Percentiles rank a stretch among this genome's conserved stretches.
Evolutionary conservation across 116 monocot genomes (phyloP).

Genomic region (Cymodocea nodosa): DNA sequence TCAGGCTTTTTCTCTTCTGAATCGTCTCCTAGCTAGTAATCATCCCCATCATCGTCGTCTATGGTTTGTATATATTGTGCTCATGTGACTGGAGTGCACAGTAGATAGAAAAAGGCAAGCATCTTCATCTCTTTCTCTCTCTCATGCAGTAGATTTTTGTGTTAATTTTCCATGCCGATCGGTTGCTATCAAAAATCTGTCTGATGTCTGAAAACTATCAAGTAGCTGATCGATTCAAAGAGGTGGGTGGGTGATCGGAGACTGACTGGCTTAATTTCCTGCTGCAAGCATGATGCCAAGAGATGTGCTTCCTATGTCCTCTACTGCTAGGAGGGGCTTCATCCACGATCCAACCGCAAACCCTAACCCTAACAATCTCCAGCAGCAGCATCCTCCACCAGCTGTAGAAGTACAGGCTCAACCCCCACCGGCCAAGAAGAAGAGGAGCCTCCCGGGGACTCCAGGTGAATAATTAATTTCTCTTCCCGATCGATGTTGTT

Average conservation of each 20-base stretch:
- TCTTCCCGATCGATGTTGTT: not conserved
- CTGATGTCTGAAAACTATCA: not conserved
- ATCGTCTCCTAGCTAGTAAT: not conserved
- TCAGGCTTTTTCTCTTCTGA: not conserved
- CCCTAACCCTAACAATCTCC: slow-evolving; percentile 16
- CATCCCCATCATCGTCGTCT: no score
- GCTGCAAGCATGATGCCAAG: slow-evolving; percentile 15
- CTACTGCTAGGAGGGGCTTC: slow-evolving; percentile 19
- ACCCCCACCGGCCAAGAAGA: slow-evolving; percentile 22
- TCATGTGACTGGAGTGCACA: no score
- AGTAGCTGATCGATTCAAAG: not conserved
- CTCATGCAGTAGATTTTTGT: not conserved
- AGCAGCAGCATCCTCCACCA: not conserved
- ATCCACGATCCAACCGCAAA: slow-evolving; percentile 17
- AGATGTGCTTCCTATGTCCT: slow-evolving; percentile 22
- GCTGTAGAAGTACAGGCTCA: not conserved
- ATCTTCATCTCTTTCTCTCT: slow-evolving; percentile 9
- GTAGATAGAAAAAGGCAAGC: not conserved
- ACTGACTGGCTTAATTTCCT: not conserved
- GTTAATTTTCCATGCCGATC: no score
- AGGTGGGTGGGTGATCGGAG: not conserved
- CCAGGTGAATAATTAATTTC: slow-evolving; percentile 22
- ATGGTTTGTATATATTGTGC: no score
- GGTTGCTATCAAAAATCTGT: not conserved
- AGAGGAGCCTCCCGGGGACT: slow-evolving; percentile 40